Base-by-base conservation (phyloP, 1,284 basidiomycete species). In the Ustilago trichophora region DNA sequence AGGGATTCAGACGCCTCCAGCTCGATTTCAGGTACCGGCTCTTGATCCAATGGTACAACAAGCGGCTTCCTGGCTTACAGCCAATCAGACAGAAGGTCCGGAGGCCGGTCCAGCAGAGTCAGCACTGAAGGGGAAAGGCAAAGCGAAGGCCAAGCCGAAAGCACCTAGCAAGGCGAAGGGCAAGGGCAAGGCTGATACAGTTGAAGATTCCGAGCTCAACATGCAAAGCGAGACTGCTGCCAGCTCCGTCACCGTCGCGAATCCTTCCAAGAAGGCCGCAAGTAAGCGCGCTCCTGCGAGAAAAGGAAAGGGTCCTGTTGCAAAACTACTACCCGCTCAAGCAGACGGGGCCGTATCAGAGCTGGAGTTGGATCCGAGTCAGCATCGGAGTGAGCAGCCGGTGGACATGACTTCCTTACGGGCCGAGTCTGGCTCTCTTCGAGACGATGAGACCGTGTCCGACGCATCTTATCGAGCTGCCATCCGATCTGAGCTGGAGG, bases 321-420 rank as follows among this genome's bases (percentile, higher is more conserved):
- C 60, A 9, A 47, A 53, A 21, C 35, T 57, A 25, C 44, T 36
- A 4, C 53, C 54, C 16, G 53, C 60, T 8, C 49, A 57, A 27
- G 32, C 45, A 25, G 54, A 53, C 26, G 60, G 38, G 6, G 31
- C 53, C 15, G 33, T 64, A 11, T 57, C 60, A 10, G 60, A 64
- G 48, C 54, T 64, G 6, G 60, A 57, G 41, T 45, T 57, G 16
- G 60, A 57, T 10, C 44, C 60, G 1, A 4, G 12, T 9, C 51
- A 44, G 42, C n/a, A n/a, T n/a, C n/a, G n/a, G n/a, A n/a, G n/a
- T n/a, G n/a, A n/a, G n/a, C n/a, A n/a, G n/a, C n/a, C n/a, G n/a
- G n/a, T n/a, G n/a, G n/a, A n/a, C n/a, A n/a, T n/a, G n/a, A n/a
- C n/a, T n/a, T n/a, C n/a, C n/a, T n/a, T n/a, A n/a, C n/a, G n/a